These are phyloP conservation scores for Thermochaetoides thermophila DNA, from an alignment of 495 filamentous ascomycete species.

Conservation along the genomic window DNA sequence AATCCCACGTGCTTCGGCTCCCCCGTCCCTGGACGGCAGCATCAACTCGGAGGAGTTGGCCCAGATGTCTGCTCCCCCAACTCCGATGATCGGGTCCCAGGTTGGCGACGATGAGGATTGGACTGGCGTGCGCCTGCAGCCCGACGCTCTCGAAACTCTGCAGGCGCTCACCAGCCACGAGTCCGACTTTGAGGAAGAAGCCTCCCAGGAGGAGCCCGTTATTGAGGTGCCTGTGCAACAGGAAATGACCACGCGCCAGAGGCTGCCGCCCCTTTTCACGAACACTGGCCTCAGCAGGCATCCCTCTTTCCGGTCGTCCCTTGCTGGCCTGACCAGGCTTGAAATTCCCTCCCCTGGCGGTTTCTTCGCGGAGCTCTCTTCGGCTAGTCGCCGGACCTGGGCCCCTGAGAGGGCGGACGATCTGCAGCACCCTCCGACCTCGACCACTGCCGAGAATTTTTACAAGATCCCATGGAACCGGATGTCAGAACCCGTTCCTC, in stretches of 20 bases:
- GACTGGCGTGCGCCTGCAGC: constrained; percentile 57
- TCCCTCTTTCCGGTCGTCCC: constrained; percentile 30
- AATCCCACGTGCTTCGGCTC: constrained; percentile 59
- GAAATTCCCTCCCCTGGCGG: constrained; percentile 81
- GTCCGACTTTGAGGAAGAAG: constrained; percentile 31
- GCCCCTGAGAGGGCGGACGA: constrained; percentile 31
- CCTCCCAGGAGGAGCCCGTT: constrained; percentile 37
- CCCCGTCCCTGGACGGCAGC: constrained; percentile 82
- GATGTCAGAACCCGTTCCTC: constrained; percentile 11
- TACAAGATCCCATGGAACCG: constrained; percentile 63
- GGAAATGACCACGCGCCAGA: constrained; percentile 24
- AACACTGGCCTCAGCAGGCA: constrained; percentile 13
- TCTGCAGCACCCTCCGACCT: constrained; percentile 57
- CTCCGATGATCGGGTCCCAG: constrained; percentile 51
- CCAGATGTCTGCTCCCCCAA: constrained; percentile 60
- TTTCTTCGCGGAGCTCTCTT: constrained; percentile 73
- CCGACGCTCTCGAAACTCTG: constrained; percentile 62
- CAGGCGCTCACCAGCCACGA: constrained; percentile 53
- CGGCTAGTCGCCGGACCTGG: constrained; percentile 66
- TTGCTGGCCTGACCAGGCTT: constrained; percentile 46
- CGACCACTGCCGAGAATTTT: constrained; percentile 69
- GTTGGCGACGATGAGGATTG: constrained; percentile 37
- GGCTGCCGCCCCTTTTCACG: constrained; percentile 25
- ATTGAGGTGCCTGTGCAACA: constrained; percentile 27
- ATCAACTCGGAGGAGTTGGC: constrained; percentile 74